Evolutionary conservation across 2,329 filamentous ascomycete genomes (phyloP).

Genomic region (Phialophora chinensis): DNA sequence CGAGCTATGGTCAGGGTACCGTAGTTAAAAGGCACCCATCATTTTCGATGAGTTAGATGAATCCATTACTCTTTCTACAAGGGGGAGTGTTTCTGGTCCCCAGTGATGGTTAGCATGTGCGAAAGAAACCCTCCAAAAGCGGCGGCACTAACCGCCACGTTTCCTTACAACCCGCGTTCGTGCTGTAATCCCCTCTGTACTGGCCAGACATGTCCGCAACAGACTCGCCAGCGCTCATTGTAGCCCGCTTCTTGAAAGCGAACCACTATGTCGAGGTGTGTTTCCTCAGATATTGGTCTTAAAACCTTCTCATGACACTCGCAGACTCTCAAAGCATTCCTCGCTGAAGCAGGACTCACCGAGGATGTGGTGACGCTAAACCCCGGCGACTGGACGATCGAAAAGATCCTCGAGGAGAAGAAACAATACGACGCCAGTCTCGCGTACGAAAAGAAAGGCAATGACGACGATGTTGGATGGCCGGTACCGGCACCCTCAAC

Average conservation of each 20-base stretch:
- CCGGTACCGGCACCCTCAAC: conserved; percentile 45
- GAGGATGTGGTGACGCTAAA: conserved; percentile 53
- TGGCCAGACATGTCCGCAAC: conserved; percentile 35
- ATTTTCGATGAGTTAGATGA: too few species aligned
- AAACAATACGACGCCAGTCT: conserved; percentile 61
- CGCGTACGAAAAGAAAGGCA: conserved; percentile 62
- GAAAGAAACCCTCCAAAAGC: too few species aligned
- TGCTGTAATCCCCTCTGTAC: background rate
- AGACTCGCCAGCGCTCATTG: conserved; percentile 43
- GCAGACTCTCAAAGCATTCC: conserved; percentile 64
- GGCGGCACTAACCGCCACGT: too few species aligned
- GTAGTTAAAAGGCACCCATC: too few species aligned
- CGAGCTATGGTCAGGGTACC: too few species aligned
- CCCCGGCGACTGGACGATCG: conserved; percentile 59
- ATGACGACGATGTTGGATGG: conserved; percentile 54
- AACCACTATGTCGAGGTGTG: conserved; percentile 49
- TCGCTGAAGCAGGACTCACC: conserved; percentile 62
- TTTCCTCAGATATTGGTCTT: background rate
- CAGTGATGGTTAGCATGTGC: too few species aligned
- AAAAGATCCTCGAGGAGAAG: conserved; percentile 67
- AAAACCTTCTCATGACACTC: background rate
- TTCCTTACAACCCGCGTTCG: too few species aligned
- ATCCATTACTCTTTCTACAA: too few species aligned
- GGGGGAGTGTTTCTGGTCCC: too few species aligned
- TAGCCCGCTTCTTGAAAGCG: conserved; percentile 52